A percentile compares a stretch with the other conserved stretches of the same genome.
Conservation (phyloP, 306 rosid species). For the Macrotyloma uniflorum region DNA sequence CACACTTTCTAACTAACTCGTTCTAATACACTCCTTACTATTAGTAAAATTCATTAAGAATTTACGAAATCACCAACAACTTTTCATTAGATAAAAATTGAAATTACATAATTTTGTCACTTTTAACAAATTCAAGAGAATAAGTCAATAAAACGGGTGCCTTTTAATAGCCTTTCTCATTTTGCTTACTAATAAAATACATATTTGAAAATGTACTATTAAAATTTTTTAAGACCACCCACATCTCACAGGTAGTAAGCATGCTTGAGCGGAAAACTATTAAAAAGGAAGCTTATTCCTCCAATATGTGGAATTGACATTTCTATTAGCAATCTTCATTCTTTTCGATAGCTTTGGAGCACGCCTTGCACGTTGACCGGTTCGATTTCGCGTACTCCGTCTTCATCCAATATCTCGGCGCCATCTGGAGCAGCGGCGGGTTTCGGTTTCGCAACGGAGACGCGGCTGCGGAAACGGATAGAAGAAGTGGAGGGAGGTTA, state of each 20-base stretch:
- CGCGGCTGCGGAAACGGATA: constrained; percentile 6
- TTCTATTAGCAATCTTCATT: no score
- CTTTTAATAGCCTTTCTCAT: no score
- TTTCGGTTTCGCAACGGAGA: background rate
- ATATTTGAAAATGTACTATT: no score
- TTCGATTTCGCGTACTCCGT: constrained; percentile 73
- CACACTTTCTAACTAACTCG: background rate
- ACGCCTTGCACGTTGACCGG: constrained; percentile 65
- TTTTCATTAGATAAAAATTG: background rate
- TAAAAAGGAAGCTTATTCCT: no score
- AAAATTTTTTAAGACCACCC: no score
- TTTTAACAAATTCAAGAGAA: no score
- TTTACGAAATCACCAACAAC: background rate
- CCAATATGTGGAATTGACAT: no score
- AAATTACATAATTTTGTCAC: background rate
- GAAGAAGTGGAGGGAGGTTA: background rate
- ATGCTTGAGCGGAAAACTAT: no score
- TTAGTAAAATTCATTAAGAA: background rate
- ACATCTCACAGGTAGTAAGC: no score
- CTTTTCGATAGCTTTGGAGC: constrained; percentile 49
- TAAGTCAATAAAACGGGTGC: no score
- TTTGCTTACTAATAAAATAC: no score
- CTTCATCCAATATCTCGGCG: constrained; percentile 40
- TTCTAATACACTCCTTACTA: background rate
- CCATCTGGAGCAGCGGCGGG: constrained; percentile 36